A percentile compares a stretch with the other conserved stretches of the same genome.
Evolutionary conservation across 176 grass and related monocot genomes (phyloP).

Genomic region (maize (Zea mays)): Zm-B73-REFERENCE-NAM-5.0 NC_050100.1:5598501-5599000

Average conservation of each 20-base stretch:
- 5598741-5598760: slow-evolving; percentile 35
- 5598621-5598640: slow-evolving; percentile 68
- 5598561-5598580: slow-evolving; percentile 52
- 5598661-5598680: slow-evolving; percentile 54
- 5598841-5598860: background rate
- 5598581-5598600: slow-evolving; percentile 36
- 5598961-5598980: slow-evolving; percentile 65
- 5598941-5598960: slow-evolving; percentile 66
- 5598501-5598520: background rate
- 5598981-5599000: slow-evolving; percentile 70
- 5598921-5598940: slow-evolving; percentile 49
- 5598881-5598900: slow-evolving; percentile 49
- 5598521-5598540: slow-evolving; percentile 45
- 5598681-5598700: slow-evolving; percentile 71
- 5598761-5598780: background rate
- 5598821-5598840: background rate
- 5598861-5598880: slow-evolving; percentile 43
- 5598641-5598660: slow-evolving; percentile 39
- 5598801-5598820: background rate
- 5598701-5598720: slow-evolving; percentile 53
- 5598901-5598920: slow-evolving; percentile 63
- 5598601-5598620: slow-evolving; percentile 49
- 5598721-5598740: slow-evolving; percentile 54
- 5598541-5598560: slow-evolving; percentile 56
- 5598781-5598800: background rate